phyloP scores from a whole-genome alignment of 176 grass and related monocot genomes.

The Aegilops tauschii region DNA sequence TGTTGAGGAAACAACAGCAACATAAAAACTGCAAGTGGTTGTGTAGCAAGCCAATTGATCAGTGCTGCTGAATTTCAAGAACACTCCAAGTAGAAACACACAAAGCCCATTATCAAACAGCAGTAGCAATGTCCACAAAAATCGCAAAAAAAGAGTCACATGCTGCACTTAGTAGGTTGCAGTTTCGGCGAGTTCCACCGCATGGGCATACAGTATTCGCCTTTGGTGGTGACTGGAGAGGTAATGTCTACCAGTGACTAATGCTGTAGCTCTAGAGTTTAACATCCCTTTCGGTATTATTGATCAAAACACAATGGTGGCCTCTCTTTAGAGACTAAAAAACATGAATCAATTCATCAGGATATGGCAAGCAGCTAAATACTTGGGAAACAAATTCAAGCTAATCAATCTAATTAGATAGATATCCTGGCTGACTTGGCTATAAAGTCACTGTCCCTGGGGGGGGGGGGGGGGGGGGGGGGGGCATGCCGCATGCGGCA shows the following conservation, averaged over 20 bases:
- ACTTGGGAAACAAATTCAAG: not conserved
- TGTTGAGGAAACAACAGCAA: constrained; percentile 13
- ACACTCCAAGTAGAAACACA: too few relatives aligned
- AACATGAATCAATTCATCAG: too few relatives aligned
- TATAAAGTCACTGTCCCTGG: too few relatives aligned
- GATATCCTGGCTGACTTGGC: too few relatives aligned
- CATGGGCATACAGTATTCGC: not conserved
- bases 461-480: too few relatives aligned
- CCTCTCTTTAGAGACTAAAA: too few relatives aligned
- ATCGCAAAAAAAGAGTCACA: too few relatives aligned
- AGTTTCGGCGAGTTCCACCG: too few relatives aligned
- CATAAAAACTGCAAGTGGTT: not conserved
- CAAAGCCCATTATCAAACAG: too few relatives aligned
- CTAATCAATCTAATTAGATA: not conserved
- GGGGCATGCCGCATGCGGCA: too few relatives aligned
- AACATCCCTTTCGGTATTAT: not conserved
- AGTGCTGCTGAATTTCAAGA: not conserved
- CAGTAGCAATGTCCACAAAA: too few relatives aligned
- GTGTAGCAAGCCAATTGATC: constrained; percentile 1
- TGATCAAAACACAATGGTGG: not conserved
- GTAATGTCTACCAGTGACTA: not conserved
- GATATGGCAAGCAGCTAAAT: not conserved
- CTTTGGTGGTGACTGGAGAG: not conserved
- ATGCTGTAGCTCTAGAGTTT: not conserved
- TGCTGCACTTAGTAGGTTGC: too few relatives aligned